Evolutionary conservation across 2,329 filamentous ascomycete genomes (phyloP).

Genomic region (Colletotrichum tofieldiae): DNA sequence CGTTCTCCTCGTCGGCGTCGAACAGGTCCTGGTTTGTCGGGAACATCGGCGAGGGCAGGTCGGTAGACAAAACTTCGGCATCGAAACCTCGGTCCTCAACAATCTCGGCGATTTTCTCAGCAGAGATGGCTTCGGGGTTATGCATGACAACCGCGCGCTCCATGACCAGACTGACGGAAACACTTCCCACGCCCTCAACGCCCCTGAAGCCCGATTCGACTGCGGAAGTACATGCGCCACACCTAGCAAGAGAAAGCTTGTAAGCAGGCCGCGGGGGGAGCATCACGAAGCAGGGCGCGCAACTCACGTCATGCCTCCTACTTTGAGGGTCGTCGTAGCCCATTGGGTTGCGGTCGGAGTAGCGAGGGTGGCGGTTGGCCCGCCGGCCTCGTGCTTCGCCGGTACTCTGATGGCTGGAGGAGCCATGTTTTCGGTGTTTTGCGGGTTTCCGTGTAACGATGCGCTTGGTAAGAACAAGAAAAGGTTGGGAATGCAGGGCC

Average conservation of each 20-base stretch:
- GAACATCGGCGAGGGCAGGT: constrained; percentile 73
- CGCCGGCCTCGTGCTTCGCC: constrained; percentile 53
- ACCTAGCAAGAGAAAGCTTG: constrained; percentile 67
- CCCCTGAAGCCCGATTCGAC: constrained; percentile 92
- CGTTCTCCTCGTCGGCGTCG: constrained; percentile 56
- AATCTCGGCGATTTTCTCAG: constrained; percentile 84
- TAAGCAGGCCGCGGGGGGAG: constrained; percentile 48
- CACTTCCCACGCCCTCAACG: constrained; percentile 84
- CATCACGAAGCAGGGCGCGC: constrained; percentile 31
- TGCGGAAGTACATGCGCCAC: constrained; percentile 95
- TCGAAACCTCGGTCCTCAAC: constrained; percentile 96
- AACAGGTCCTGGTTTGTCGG: constrained; percentile 52
- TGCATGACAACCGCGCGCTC: constrained; percentile 96
- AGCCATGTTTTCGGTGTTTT: constrained; percentile 59
- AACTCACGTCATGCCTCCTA: constrained; percentile 87
- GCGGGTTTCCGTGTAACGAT: neutral
- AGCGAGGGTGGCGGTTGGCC: constrained; percentile 49
- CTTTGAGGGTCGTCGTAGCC: constrained; percentile 91
- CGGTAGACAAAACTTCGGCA: constrained; percentile 87
- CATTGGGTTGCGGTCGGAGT: constrained; percentile 71
- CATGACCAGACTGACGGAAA: constrained; percentile 95
- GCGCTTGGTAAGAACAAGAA: constrained; percentile 10
- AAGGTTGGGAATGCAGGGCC: constrained; percentile 19
- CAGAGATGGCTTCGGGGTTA: constrained; percentile 80
- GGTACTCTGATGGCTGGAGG: constrained; percentile 66